These are phyloP conservation scores for Alisma plantagoaquatica DNA, from an alignment of 106 monocot genomes.

Conservation along the genomic window DNA sequence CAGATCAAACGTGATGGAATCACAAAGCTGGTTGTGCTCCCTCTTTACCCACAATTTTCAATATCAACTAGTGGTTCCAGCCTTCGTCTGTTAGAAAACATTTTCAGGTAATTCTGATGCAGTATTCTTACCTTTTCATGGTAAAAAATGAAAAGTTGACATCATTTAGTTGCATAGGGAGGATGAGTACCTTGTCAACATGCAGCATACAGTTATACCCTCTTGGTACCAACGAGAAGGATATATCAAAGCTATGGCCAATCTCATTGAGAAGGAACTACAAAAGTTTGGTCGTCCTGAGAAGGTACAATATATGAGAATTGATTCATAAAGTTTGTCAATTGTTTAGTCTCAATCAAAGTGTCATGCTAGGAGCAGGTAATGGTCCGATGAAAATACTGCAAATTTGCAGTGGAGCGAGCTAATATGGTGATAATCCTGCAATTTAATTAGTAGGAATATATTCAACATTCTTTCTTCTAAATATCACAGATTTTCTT, in stretches of 20 bases:
- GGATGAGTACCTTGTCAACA: constrained; percentile 94
- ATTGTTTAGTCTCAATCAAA: too few relatives aligned
- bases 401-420: too few relatives aligned
- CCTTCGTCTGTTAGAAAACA: constrained; percentile 89
- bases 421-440: too few relatives aligned
- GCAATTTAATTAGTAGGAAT: too few relatives aligned
- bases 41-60: constrained; percentile 97
- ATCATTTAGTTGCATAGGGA: constrained; percentile 41
- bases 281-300: constrained; percentile 51
- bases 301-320: constrained; percentile 41
- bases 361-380: too few relatives aligned
- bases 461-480: too few relatives aligned
- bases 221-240: constrained; percentile 97
- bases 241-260: constrained; percentile 81
- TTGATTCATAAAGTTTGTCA: too few relatives aligned
- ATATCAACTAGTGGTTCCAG: constrained; percentile 99
- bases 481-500: too few relatives aligned
- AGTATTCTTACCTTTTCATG: neutral
- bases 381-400: too few relatives aligned
- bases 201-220: constrained; percentile 93
- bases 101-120: constrained; percentile 62
- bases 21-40: constrained; percentile 97
- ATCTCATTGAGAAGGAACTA: constrained; percentile 67
- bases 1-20: constrained; percentile 95
- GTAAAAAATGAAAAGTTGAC: too few relatives aligned